A percentile compares a stretch with the other conserved stretches of the same genome.
Conservation (phyloP, 192 early-diverging fungal genomes). For the Entomortierella parvispora region DNA sequence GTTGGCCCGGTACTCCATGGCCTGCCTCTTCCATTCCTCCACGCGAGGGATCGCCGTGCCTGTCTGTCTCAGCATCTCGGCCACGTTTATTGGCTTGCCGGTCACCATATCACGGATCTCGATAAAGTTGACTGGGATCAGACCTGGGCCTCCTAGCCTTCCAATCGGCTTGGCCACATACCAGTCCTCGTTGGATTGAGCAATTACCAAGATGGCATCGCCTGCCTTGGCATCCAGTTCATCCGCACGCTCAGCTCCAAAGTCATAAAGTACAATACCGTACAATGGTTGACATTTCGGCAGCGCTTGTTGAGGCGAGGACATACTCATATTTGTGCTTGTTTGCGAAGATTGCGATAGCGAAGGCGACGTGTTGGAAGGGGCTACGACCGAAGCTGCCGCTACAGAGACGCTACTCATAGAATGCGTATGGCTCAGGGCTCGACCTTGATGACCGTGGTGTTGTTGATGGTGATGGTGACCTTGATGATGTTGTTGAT, state of each 20-base stretch:
- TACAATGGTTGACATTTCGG: constrained; percentile 64
- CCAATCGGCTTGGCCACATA: constrained; percentile 77
- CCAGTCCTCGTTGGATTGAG: constrained; percentile 83
- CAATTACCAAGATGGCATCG: constrained; percentile 80
- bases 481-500: constrained; percentile 13
- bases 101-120: constrained; percentile 75
- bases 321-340: too few species aligned
- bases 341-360: too few species aligned
- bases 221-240: constrained; percentile 76
- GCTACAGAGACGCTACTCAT: constrained; percentile 1
- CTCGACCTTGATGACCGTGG: too few species aligned
- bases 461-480: not conserved
- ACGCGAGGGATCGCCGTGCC: constrained; percentile 69
- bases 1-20: constrained; percentile 64
- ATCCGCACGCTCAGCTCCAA: constrained; percentile 75
- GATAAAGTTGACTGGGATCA: constrained; percentile 83
- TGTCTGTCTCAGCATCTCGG: constrained; percentile 67
- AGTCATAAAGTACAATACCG: constrained; percentile 79
- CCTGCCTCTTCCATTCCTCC: constrained; percentile 71
- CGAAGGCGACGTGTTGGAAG: constrained; percentile 4
- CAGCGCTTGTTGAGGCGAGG: too few species aligned
- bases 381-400: not conserved
- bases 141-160: constrained; percentile 69
- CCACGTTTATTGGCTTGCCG: constrained; percentile 72
- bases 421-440: constrained; percentile 29